Conservation (phyloP, 768 basidiomycete species). For the Mycena venus region DNA sequence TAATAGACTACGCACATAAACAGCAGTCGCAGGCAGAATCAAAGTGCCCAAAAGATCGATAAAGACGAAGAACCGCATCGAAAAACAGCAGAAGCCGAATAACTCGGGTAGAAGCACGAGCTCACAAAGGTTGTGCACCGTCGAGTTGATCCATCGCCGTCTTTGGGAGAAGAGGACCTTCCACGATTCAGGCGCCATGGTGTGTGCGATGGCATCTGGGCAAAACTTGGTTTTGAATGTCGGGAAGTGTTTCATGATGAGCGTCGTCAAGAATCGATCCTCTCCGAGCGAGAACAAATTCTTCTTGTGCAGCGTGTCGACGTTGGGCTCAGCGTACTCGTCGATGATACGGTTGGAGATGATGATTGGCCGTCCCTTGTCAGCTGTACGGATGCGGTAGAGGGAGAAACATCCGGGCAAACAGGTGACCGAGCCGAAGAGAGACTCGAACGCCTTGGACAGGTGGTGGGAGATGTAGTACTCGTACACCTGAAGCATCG, state of each 20-base stretch:
- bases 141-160: slow-evolving; percentile 98
- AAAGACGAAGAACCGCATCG: slow-evolving; percentile 96
- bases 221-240: slow-evolving; percentile 96
- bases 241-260: slow-evolving; percentile 96
- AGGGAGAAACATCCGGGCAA: slow-evolving; percentile 96
- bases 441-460: slow-evolving; percentile 93
- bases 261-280: slow-evolving; percentile 94
- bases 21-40: slow-evolving; percentile 89
- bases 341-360: slow-evolving; percentile 97
- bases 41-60: slow-evolving; percentile 91
- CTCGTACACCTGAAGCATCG: slow-evolving; percentile 98
- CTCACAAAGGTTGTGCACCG: slow-evolving; percentile 94
- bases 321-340: slow-evolving; percentile 93
- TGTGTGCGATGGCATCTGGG: slow-evolving; percentile 89
- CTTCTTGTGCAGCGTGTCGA: slow-evolving; percentile 97
- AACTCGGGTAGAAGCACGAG: slow-evolving; percentile 88
- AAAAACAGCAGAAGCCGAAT: slow-evolving; percentile 97
- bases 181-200: slow-evolving; percentile 93
- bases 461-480: slow-evolving; percentile 97
- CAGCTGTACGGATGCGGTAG: slow-evolving; percentile 93
- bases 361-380: slow-evolving; percentile 96
- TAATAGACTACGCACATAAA: slow-evolving; percentile 79
- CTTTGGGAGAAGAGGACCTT: slow-evolving; percentile 91
- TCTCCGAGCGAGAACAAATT: slow-evolving; percentile 95
- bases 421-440: slow-evolving; percentile 96